Evolutionary conservation across 1,284 basidiomycete species (phyloP).

Genomic region (Boletus nobilissimus): DNA sequence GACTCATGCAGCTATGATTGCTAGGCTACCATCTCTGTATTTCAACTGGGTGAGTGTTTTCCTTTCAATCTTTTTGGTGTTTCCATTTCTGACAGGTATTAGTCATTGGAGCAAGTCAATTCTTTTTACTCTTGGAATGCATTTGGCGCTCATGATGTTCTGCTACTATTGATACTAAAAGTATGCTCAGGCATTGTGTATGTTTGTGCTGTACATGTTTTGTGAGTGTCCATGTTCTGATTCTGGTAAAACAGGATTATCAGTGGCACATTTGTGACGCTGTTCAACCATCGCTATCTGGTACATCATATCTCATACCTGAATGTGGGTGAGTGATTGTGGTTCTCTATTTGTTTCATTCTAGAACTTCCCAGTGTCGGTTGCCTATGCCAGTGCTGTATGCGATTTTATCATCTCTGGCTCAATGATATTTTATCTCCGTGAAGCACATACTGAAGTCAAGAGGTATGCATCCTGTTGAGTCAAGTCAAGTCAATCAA

Average conservation of each 20-base stretch:
- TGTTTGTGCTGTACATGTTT: neutral
- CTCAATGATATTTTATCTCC: slow-evolving; percentile 26
- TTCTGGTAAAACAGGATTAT: neutral
- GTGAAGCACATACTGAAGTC: too few species aligned
- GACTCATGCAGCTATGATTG: neutral
- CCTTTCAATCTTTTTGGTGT: neutral
- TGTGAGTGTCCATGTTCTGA: neutral
- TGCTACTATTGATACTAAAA: neutral
- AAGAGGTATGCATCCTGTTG: too few species aligned
- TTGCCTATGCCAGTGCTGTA: neutral
- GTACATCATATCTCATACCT: too few species aligned
- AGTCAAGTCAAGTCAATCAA: too few species aligned
- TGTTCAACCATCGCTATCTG: too few species aligned
- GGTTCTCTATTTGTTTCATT: neutral
- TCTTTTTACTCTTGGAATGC: neutral
- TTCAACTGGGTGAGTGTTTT: slow-evolving; percentile 8
- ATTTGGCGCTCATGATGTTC: neutral
- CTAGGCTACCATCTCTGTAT: slow-evolving; percentile 3
- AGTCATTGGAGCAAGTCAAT: slow-evolving; percentile 12
- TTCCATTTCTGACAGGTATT: neutral
- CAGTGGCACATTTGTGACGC: too few species aligned
- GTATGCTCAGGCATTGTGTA: neutral
- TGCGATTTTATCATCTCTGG: slow-evolving; percentile 17
- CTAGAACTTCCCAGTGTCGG: neutral
- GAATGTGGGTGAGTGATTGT: too few species aligned